phyloP scores from a whole-genome alignment of 2,329 filamentous ascomycete species.

The Fusarium acutatum region DNA sequence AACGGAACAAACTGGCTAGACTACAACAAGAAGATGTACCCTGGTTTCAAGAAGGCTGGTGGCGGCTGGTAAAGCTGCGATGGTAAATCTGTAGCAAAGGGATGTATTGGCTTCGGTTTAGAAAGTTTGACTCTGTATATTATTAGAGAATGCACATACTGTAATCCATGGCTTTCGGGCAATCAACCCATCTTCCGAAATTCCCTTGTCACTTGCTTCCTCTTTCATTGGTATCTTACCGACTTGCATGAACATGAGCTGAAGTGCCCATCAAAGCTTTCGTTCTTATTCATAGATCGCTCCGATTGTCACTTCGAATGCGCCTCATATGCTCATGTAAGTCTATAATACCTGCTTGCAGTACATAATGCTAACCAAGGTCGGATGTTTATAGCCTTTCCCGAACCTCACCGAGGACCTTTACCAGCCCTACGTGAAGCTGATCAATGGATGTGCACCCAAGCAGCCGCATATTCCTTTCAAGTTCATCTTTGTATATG shows the following conservation, averaged over 20 bases:
- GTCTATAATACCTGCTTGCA: not conserved
- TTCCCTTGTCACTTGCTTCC: too few relatives aligned
- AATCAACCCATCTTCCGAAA: not conserved
- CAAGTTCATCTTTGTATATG: slow-evolving; percentile 91
- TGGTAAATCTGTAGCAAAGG: not conserved
- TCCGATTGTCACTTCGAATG: not conserved
- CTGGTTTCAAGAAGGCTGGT: slow-evolving; percentile 36
- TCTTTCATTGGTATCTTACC: not conserved
- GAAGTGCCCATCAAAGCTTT: not conserved
- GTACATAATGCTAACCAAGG: not conserved
- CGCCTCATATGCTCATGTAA: accelerated
- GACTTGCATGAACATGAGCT: not conserved
- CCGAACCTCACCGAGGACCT: not conserved
- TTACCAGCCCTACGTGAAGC: slow-evolving; percentile 50
- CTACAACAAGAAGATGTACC: slow-evolving; percentile 29
- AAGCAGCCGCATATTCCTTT: slow-evolving; percentile 97
- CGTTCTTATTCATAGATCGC: not conserved
- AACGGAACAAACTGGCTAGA: slow-evolving; percentile 35
- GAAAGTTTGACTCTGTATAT: not conserved
- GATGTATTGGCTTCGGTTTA: not conserved
- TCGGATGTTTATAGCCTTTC: not conserved
- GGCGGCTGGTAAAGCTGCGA: slow-evolving; percentile 16
- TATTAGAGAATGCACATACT: not conserved
- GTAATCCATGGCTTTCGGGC: not conserved
- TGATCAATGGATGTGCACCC: slow-evolving; percentile 79